phyloP scores from a whole-genome alignment of 2,329 filamentous ascomycete genomes.

The Trichophyton verrucosum region DNA sequence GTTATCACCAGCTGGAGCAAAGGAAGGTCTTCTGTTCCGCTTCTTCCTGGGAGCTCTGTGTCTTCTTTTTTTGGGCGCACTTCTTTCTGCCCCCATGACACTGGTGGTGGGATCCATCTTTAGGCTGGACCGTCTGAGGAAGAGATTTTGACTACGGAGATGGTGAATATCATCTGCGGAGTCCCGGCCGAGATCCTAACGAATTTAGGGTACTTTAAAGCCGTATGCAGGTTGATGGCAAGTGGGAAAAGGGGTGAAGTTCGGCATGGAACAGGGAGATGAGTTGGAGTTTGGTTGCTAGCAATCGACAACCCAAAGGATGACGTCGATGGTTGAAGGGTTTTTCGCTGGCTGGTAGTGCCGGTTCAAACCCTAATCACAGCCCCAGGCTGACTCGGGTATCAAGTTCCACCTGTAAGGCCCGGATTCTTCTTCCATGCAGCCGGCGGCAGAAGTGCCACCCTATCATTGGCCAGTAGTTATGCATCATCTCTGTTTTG shows the following conservation, averaged over 20 bases:
- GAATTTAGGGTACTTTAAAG: not conserved
- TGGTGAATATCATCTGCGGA: not conserved
- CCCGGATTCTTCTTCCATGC: not conserved
- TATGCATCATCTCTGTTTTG: not conserved
- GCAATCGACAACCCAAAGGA: not conserved
- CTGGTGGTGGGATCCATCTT: conserved; percentile 2
- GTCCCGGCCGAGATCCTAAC: not conserved
- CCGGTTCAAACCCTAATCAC: not conserved
- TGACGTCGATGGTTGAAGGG: conserved; percentile 1
- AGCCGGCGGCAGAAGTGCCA: not conserved
- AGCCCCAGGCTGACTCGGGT: not conserved
- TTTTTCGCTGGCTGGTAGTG: not conserved
- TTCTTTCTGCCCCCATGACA: conserved; percentile 6
- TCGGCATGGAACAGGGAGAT: not conserved
- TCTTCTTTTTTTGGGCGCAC: conserved; percentile 50
- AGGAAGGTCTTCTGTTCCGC: conserved; percentile 64
- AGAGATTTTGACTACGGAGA: not conserved
- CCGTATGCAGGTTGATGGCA: not conserved
- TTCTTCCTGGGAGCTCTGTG: conserved; percentile 70
- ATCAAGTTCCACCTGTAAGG: not conserved
- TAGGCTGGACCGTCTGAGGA: not conserved
- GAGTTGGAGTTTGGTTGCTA: not conserved
- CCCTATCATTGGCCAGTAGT: not conserved
- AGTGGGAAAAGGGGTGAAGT: not conserved
- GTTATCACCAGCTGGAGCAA: conserved; percentile 49